Evolutionary conservation across 2,329 filamentous ascomycete species (phyloP).

Genomic region (Ramularia endophylla): DNA sequence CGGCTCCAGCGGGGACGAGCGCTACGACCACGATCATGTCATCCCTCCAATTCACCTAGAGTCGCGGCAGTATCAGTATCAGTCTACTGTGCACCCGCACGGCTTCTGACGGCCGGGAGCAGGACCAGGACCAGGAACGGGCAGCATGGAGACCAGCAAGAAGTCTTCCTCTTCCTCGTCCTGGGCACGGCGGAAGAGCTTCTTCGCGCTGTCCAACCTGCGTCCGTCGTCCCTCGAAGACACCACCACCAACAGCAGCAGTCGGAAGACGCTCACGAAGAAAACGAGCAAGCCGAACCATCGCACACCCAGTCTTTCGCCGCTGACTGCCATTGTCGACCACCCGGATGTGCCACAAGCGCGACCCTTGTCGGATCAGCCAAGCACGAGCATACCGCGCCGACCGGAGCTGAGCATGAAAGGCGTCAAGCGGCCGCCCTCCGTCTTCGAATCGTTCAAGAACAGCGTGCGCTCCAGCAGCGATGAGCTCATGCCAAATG

Average conservation of each 20-base stretch:
- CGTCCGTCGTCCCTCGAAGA: constrained; percentile 17
- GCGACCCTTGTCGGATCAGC: constrained; percentile 18
- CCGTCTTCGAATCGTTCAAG: constrained; percentile 55
- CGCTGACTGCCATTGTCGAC: constrained; percentile 13
- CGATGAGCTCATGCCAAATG: constrained; percentile 34
- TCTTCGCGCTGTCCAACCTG: constrained; percentile 30
- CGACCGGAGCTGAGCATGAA: constrained; percentile 26
- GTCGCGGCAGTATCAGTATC: too few species aligned
- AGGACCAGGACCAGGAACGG: too few species aligned
- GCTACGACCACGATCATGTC: too few species aligned
- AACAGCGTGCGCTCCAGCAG: constrained; percentile 45
- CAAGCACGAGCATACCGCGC: constrained; percentile 14
- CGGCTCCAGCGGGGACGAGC: too few species aligned
- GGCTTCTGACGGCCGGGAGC: too few species aligned
- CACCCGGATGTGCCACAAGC: constrained; percentile 21
- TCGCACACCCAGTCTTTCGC: constrained; percentile 14
- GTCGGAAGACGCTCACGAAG: constrained; percentile 14
- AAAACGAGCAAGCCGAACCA: constrained; percentile 25
- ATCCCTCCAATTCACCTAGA: too few species aligned
- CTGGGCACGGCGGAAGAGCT: constrained; percentile 26
- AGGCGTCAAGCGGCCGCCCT: constrained; percentile 36
- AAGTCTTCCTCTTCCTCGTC: too few species aligned
- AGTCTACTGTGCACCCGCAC: too few species aligned
- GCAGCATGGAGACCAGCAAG: too few species aligned
- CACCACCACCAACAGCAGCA: constrained; percentile 6